phyloP scores from a whole-genome alignment of 2,329 filamentous ascomycete genomes.

The Venturia carpophila region DNA sequence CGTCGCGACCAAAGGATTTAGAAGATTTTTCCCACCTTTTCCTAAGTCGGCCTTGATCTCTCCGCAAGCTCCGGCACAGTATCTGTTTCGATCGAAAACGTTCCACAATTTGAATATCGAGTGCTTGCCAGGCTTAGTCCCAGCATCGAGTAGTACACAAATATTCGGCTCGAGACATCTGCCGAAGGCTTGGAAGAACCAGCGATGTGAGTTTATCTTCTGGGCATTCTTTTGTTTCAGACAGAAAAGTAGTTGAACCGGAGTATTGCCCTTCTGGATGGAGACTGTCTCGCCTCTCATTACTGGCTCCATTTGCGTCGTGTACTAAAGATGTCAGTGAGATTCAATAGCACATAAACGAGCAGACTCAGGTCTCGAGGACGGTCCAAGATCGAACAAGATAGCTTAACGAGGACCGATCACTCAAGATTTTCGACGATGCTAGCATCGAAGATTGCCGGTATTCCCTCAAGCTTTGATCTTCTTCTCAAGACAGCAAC shows the following conservation, averaged over 20 bases:
- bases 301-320: slow-evolving; percentile 74
- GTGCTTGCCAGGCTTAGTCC: slow-evolving; percentile 85
- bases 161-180: slow-evolving; percentile 90
- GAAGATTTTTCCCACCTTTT: slow-evolving; percentile 66
- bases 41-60: slow-evolving; percentile 98
- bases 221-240: slow-evolving; percentile 99
- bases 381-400: background rate
- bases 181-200: slow-evolving; percentile 98
- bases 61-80: slow-evolving; percentile 94
- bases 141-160: slow-evolving; percentile 90
- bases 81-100: slow-evolving; percentile 92
- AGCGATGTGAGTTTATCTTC: slow-evolving; percentile 98
- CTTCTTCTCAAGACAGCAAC: background rate
- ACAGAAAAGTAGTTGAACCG: slow-evolving; percentile 95
- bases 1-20: slow-evolving; percentile 89
- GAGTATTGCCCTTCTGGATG: slow-evolving; percentile 73
- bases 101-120: slow-evolving; percentile 99
- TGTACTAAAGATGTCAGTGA: slow-evolving; percentile 55
- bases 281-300: slow-evolving; percentile 85
- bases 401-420: background rate
- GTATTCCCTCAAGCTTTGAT: background rate
- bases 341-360: background rate
- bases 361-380: background rate
- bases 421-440: background rate
- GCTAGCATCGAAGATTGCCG: background rate